phyloP scores from a whole-genome alignment of 345 rosid species.

The Camelina sativa region DNA sequence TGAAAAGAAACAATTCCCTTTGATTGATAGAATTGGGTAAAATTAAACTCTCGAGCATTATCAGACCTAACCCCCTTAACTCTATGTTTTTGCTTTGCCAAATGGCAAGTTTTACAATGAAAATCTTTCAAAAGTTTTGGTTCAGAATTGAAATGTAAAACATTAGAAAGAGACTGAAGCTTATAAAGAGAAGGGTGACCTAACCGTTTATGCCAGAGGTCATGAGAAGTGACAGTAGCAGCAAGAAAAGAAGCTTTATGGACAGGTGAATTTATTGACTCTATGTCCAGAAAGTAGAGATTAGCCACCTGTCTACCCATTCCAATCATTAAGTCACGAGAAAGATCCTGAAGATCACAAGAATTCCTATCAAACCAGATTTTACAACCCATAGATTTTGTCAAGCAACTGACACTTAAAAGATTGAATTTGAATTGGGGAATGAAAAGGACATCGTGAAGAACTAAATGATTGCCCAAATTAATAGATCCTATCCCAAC shows the following conservation, averaged over 20 bases:
- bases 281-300: not conserved
- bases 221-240: not conserved
- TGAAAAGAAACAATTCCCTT: not conserved
- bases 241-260: not conserved
- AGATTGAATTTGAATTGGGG: not conserved
- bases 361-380: not conserved
- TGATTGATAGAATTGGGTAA: not conserved
- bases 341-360: not conserved
- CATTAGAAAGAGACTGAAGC: too few species aligned
- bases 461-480: accelerated
- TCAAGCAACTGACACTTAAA: not conserved
- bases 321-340: not conserved
- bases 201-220: not conserved
- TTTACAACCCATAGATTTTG: not conserved
- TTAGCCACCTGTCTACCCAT: not conserved
- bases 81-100: too few species aligned
- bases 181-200: not conserved
- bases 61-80: too few species aligned
- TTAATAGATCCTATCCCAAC: not conserved
- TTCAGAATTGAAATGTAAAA: too few species aligned
- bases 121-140: too few species aligned
- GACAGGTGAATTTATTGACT: not conserved
- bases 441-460: not conserved
- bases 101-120: too few species aligned
- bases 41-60: too few species aligned